These are phyloP conservation scores for Oidium heveae DNA, from an alignment of 2,329 filamentous ascomycete species.

Conservation along the genomic window DNA sequence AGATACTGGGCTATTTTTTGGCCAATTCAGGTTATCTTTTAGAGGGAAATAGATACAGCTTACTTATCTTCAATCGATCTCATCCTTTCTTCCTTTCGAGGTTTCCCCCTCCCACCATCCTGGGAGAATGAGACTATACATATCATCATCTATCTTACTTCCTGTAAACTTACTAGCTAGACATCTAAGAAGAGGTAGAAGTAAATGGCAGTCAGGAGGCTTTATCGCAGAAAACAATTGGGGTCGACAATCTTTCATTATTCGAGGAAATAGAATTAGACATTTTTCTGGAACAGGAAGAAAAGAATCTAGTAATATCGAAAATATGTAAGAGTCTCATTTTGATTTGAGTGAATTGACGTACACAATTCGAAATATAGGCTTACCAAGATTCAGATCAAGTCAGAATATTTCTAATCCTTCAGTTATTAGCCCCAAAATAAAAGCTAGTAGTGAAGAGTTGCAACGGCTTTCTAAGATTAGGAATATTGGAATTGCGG, in stretches of 20 bases:
- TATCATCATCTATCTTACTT: no score
- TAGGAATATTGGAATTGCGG: slow-evolving; percentile 93
- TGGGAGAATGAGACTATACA: no score
- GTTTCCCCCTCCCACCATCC: no score
- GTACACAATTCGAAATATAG: no score
- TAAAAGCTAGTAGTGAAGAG: slow-evolving; percentile 32
- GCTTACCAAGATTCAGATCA: slow-evolving; percentile 4
- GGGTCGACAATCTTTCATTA: not conserved
- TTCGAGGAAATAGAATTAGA: slow-evolving; percentile 3
- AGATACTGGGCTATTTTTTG: no score
- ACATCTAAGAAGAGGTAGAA: no score
- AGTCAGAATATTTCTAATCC: slow-evolving; percentile 12
- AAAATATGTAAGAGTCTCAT: slow-evolving; percentile 10
- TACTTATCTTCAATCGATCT: no score
- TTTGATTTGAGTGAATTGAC: no score
- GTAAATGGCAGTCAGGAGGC: not conserved
- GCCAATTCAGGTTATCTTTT: no score
- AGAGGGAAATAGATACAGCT: no score
- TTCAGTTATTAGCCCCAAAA: slow-evolving; percentile 6
- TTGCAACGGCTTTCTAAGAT: slow-evolving; percentile 53
- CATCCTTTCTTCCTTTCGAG: no score
- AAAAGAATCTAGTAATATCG: slow-evolving; percentile 9
- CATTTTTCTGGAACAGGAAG: slow-evolving; percentile 11
- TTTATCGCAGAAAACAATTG: not conserved
- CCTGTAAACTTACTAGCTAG: no score